Conservation (phyloP, 495 filamentous ascomycete genomes). For the Staphylotrichum tortipilum region DNA sequence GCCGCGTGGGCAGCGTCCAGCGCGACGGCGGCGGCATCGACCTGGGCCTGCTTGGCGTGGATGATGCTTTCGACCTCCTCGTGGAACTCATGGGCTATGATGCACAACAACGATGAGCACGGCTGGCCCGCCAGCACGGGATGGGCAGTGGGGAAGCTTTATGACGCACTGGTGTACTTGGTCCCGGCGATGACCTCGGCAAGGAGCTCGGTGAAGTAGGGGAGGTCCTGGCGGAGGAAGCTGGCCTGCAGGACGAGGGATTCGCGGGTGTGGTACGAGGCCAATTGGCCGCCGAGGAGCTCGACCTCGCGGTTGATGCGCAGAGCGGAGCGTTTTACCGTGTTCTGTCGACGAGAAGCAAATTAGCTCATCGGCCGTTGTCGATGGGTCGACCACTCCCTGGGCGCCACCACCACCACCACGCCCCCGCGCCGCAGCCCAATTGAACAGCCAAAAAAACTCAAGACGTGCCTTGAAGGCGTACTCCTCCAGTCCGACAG, state of each 20-base stretch:
- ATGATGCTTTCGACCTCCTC: conserved; percentile 74
- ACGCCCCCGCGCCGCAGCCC: neutral
- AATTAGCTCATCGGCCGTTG: conserved; percentile 43
- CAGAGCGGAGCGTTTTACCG: conserved; percentile 72
- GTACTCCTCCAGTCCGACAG: conserved; percentile 82
- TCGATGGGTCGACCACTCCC: too few species aligned
- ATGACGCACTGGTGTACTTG: conserved; percentile 66
- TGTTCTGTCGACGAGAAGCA: conserved; percentile 52
- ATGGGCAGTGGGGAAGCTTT: neutral
- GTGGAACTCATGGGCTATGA: conserved; percentile 76
- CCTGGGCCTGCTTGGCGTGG: conserved; percentile 58
- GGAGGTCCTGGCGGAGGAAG: conserved; percentile 89
- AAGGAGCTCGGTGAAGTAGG: conserved; percentile 94
- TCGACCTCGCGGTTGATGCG: conserved; percentile 92
- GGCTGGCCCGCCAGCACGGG: neutral
- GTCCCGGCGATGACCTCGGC: conserved; percentile 83
- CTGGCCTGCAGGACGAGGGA: conserved; percentile 84
- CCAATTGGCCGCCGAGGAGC: conserved; percentile 81
- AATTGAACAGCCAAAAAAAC: neutral
- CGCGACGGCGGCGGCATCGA: conserved; percentile 64
- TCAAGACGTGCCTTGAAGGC: conserved; percentile 78
- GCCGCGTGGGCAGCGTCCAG: conserved; percentile 76
- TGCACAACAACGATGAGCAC: neutral
- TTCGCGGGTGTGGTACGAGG: conserved; percentile 80
- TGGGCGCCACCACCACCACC: neutral